Evolutionary conservation across 805 yeast species (phyloP).

Genomic region (Teunomyces aglyptinius): DNA sequence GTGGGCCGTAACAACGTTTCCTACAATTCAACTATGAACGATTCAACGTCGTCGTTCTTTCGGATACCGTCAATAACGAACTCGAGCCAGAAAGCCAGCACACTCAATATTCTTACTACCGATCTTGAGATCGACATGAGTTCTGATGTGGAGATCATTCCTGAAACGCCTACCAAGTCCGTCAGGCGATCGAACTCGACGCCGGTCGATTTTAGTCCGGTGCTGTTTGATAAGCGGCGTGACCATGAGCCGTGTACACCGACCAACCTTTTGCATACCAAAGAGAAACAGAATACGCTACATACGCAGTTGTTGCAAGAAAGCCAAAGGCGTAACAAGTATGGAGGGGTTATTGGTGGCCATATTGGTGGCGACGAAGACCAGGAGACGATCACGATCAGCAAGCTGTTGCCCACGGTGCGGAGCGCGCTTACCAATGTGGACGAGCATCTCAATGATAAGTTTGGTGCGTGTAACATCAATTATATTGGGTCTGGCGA

Average conservation of each 20-base stretch:
- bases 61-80: slow-evolving; percentile 20
- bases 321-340: background rate
- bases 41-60: slow-evolving; percentile 34
- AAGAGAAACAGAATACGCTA: slow-evolving; percentile 8
- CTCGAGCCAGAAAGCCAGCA: slow-evolving; percentile 11
- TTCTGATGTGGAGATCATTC: slow-evolving; percentile 21
- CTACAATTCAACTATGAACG: slow-evolving; percentile 25
- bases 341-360: background rate
- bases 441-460: slow-evolving; percentile 46
- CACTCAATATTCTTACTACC: slow-evolving; percentile 7
- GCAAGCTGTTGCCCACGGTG: background rate
- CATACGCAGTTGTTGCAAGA: slow-evolving; percentile 8
- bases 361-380: background rate
- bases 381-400: background rate
- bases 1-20: slow-evolving; percentile 33
- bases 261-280: slow-evolving; percentile 11
- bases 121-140: slow-evolving; percentile 20
- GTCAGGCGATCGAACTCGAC: slow-evolving; percentile 28
- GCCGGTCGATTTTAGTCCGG: slow-evolving; percentile 28
- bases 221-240: slow-evolving; percentile 12
- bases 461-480: slow-evolving; percentile 59
- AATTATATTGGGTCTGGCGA: slow-evolving; percentile 79
- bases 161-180: slow-evolving; percentile 41
- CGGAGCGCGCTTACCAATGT: slow-evolving; percentile 9
- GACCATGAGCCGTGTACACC: slow-evolving; percentile 18